Base-by-base conservation (phyloP, 352 stramenopile species). In the Globisporangium nodosum region DNA sequence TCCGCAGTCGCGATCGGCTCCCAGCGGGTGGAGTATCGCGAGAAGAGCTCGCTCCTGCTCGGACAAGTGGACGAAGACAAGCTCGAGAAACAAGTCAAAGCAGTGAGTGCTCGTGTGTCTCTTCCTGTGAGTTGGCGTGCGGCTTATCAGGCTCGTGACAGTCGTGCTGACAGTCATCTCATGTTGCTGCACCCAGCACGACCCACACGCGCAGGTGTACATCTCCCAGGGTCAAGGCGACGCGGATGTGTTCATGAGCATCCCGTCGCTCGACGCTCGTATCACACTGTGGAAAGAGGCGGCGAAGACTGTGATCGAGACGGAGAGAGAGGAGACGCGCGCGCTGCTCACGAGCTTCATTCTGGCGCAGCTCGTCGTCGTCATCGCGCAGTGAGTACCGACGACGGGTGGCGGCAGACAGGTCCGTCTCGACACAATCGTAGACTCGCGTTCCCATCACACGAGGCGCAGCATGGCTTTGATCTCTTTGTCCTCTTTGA, bases 61-160 rank as follows among this genome's bases (percentile, higher is more conserved):
- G 84, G 81, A 0, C 72, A 85, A 63, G 80, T 93, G 33, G 79
- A 92, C 60, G 81, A 93, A 73, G 81, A 93, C 37, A 86, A 86
- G 35, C 67, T 93, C 30, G 73, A 78, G 43, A 77, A 86, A 43
- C 81, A 90, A 63, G 69, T 93, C 52, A 87, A 88, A 78, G 69
- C 74, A 60, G 83, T 93, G 60, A 39, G 51, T 56, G 20, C 0
- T 2, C 48, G 33, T 43, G 51, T 45, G 8, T 27, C 30, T 27
- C 24, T 27, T 27, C 24, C 24, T 27, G 24, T 27, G 24, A 27
- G 24, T 27, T 27, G 24, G 24, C 24, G 24, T 27, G 24, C 24
- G 24, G 24, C 21, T 18, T 2, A 3, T 30, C 30, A 35, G 3
- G 11, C 3, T 37, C 3, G 33, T 12, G 33, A 15, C 5, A 13